Base-by-base conservation (phyloP, 2,329 filamentous ascomycete species). In the Talaromyces piceae region DNA sequence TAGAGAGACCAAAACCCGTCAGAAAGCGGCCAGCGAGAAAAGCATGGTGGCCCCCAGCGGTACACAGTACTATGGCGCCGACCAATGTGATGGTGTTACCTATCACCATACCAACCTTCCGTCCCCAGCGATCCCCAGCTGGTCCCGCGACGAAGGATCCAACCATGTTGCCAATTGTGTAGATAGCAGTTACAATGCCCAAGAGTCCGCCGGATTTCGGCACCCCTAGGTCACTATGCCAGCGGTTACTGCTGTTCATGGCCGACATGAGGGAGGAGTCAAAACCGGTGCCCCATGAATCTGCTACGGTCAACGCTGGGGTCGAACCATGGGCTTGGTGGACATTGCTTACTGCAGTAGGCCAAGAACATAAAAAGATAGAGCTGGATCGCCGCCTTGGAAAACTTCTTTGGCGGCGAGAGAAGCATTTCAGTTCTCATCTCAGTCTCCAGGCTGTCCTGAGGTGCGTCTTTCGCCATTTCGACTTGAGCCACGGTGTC, bases 21-120 rank as follows among this genome's bases (percentile, higher is more conserved):
- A 45, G 13, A 9, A 45, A 44, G n/a, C 48, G 39, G 9, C 47
- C 33, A 11, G 31, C 47, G n/a, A 50, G 39, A 12, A 50, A 45
- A 20, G 13, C 41, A 20, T 28, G 33, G 22, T 26, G 25, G 16
- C 22, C 43, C 18, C 39, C 30, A 30, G 33, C 33, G 8, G 47
- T 16, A 20, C n/a, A 28, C 18, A 37, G 33, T 13, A 49, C 26
- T 9, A 49, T 41, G 4, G 47, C 27, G 4, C 47, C 47, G 22
- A 49, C 4, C n/a, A 49, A 12, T 4, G 33, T 41, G 13, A 37
- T 25, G 16, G 16, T 39, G 23, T 9, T 23, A 6, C 48, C 48
- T 12, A 28, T 44, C 39, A 39, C 26, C 27, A 50, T 50, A 20
- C 48, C 39, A 3, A 45, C 41, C n/a, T 41, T 45, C 7, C 48